A percentile compares a stretch with the other conserved stretches of the same genome.
phyloP scores from a whole-genome alignment of 371 early-diverging fungal genomes.

The Blakeslea trispora region DNA sequence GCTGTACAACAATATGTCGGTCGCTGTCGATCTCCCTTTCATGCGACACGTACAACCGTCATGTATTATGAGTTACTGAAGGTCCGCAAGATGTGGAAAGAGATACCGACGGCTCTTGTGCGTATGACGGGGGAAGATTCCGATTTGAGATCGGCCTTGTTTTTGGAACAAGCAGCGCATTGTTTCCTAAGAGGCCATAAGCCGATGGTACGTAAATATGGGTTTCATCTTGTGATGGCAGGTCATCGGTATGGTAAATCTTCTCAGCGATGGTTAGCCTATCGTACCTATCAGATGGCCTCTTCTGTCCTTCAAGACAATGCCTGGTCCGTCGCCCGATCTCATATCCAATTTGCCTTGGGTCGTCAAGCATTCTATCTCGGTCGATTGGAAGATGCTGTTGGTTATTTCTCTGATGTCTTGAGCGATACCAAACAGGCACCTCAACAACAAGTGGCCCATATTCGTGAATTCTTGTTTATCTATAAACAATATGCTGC shows the following conservation, averaged over 20 bases:
- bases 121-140: slow-evolving; percentile 77
- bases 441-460: slow-evolving; percentile 68
- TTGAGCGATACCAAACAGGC: slow-evolving; percentile 67
- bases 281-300: slow-evolving; percentile 71
- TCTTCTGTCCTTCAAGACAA: slow-evolving; percentile 61
- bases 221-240: slow-evolving; percentile 87
- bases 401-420: slow-evolving; percentile 67
- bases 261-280: slow-evolving; percentile 71
- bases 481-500: slow-evolving; percentile 68
- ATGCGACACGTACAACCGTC: slow-evolving; percentile 75
- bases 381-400: slow-evolving; percentile 58
- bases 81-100: slow-evolving; percentile 65
- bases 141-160: slow-evolving; percentile 75
- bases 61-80: slow-evolving; percentile 81
- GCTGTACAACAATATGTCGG: slow-evolving; percentile 73
- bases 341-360: slow-evolving; percentile 85
- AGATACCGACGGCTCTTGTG: slow-evolving; percentile 70
- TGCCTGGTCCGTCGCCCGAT: slow-evolving; percentile 81
- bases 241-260: slow-evolving; percentile 81
- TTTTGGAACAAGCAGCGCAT: slow-evolving; percentile 89
- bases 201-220: slow-evolving; percentile 81
- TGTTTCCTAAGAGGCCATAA: slow-evolving; percentile 62
- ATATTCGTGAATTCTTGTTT: slow-evolving; percentile 76
- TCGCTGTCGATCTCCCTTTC: slow-evolving; percentile 62
- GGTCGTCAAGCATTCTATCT: slow-evolving; percentile 75